Base-by-base conservation (phyloP, 1,284 basidiomycete species). In the Melampsora occidentalis region DNA sequence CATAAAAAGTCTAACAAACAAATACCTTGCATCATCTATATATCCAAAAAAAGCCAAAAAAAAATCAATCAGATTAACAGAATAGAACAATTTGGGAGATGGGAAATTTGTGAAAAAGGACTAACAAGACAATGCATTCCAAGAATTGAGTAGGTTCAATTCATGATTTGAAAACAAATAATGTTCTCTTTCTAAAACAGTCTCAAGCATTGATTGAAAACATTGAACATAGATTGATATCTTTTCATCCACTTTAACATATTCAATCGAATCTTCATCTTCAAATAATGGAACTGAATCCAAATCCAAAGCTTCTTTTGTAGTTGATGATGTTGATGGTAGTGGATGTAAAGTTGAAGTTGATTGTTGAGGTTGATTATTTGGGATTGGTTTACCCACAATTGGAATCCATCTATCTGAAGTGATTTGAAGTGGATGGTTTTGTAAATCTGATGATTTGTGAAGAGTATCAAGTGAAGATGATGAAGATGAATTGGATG, bases 1-100 rank as follows among this genome's bases (percentile, higher is more conserved):
- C 64, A 75, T 75, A 42, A 75, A 75, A 1, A 75, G 71, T 48
- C 71, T 66, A 16, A 75, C 64, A 42, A 75, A 75, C 28, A 75
- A 42, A 48, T 67, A 75, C 39, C 67, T 75, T 10, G 71, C 65
- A 48, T 62, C 39, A 65, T 35, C 70, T 72, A 39, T 5, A 42
- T 9, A 5, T 2, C 1, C 0, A 59, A 1, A 61, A 49, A 53
- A 31, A 5, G 59, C 12, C 5, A n/a, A 20, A 10, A 59, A 10
- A 39, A 5, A 22, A 28, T 25, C 39, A 39, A 61, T 63, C 25
- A 39, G 22, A 39, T 46, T 12, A 39, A 46, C 14, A 2, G 18
- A 25, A 63, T 0, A 62, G 33, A 33, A 7, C 31, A 28, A 53
- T 63, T 25, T 20, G 2, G 2, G 1, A n/a, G 20, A 31, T 46